Evolutionary conservation across 2,329 filamentous ascomycete genomes (phyloP), one percentile per base, ranked within the genome.

Genomic region (Nemania serpens): DNA sequence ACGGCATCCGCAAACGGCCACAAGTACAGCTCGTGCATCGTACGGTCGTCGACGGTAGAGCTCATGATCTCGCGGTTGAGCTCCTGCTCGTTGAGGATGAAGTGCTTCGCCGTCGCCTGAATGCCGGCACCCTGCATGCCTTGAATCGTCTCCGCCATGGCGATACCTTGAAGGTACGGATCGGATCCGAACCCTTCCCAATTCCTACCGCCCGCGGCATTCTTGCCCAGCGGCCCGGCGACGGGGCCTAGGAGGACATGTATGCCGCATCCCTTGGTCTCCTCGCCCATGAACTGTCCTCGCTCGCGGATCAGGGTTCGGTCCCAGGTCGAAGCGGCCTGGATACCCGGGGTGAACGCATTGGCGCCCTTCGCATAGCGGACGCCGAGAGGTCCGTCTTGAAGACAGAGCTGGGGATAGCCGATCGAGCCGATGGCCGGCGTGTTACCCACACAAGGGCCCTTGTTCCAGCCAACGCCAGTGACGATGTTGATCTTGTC

Each of bases 131-230:
- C 69, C 72, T 86, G 83, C 73, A 85, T 80, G 0, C 80, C 88
- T 65, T 82, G 77, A 56, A 90, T 80, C 0, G 87, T 89, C 72
- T 87, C 82, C 15, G 79, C 79, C 71, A 87, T 84, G 10, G 82
- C 85, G 64, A 88, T 78, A 17, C 87, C 88, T 18, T 86, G 63
- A 0, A 95, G 81, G 54, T 94, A 91, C 0, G 91, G 91, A 71
- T 96, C 91, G 1, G 88, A 81, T 0, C 90, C 89, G 71, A 94
- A 95, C 0, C 88, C 90, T 73, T 95, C 91, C 91, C 91, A 96
- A 71, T 91, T 93, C 39, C 91, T 81, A 0, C 91, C 91, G 34
- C 87, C 91, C 49, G 84, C 80, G 1, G 91, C 88, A 69, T 88
- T 84, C 69, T 91, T 86, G 7, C 91, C 91, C 2, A 96, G 73